Percentiles rank a stretch among this genome's conserved stretches.
These are phyloP conservation scores for Elongisporangium anandrum DNA, from an alignment of 352 stramenopile species.

Conservation along the genomic window DNA sequence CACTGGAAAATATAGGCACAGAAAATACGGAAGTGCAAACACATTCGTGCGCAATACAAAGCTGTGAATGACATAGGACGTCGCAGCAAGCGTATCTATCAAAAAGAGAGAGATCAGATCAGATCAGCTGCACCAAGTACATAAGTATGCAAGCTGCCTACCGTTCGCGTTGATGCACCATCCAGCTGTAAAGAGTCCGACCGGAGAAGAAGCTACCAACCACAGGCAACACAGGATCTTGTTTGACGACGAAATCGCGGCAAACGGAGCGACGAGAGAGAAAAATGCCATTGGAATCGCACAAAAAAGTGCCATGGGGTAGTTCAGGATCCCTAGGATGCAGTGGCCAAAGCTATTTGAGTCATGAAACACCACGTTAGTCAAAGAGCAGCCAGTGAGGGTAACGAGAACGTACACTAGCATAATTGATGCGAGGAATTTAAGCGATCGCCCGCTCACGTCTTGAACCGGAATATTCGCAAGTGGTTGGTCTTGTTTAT, in stretches of 20 bases:
- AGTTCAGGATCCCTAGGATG: conserved; percentile 77
- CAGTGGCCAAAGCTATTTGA: conserved; percentile 53
- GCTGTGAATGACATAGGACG: conserved; percentile 38
- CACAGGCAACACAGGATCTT: conserved; percentile 32
- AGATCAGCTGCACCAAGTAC: conserved; percentile 6
- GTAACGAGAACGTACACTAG: conserved; percentile 59
- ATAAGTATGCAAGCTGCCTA: conserved; percentile 4
- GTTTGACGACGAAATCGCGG: conserved; percentile 11
- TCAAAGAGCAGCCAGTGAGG: too few relatives aligned
- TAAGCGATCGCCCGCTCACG: conserved; percentile 47
- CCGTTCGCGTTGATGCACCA: conserved; percentile 17
- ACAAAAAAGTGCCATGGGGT: conserved; percentile 73
- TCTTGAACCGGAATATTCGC: conserved; percentile 18
- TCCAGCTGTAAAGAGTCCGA: conserved; percentile 26
- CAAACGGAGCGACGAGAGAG: conserved; percentile 37
- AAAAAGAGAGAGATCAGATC: not conserved
- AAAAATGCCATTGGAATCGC: conserved; percentile 61
- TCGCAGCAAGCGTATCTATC: conserved; percentile 15
- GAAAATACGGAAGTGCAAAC: conserved; percentile 62
- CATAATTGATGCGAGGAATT: conserved; percentile 48
- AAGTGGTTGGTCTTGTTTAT: not conserved
- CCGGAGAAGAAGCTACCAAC: conserved; percentile 52
- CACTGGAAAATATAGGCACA: conserved; percentile 59
- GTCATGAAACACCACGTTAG: conserved; percentile 5
- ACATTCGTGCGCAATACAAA: conserved; percentile 50